Evolutionary conservation across 495 filamentous ascomycete species (phyloP), one percentile per base, ranked within the genome.

Genomic region (Achaetomiella virescens): DNA sequence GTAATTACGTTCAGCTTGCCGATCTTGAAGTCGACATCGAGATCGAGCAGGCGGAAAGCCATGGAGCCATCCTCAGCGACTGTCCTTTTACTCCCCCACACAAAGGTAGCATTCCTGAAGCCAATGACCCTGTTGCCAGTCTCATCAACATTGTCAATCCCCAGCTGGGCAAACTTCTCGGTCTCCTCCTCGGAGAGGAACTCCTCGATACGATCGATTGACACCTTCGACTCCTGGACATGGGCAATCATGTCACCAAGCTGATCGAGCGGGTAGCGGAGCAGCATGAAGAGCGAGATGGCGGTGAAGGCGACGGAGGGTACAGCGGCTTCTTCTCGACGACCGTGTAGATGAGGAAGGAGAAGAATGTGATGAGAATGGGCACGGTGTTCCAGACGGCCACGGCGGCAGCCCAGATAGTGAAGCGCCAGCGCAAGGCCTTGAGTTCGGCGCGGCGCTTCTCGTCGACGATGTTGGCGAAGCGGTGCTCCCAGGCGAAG

Each of bases 181-280:
- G 93, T 97, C 71, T 99, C 95, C 22, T 95, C 89, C 66, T 99
- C 95, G 51, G 82, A 86, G 49, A 99, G 70, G 66, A 96, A 99
- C 59, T 96, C 87, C 64, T 99, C 93, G 18, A 99, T 90, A 72
- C 95, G 90, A 65, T 95, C 91, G 43, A 99, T 81, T 1, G 95
- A 97, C 29, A 99, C 95, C 74, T 95, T 93, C 10, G 91, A 89
- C 72, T 99, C 95, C 72, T 96, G 90, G 8, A 99, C 91, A 67
- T 96, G 95, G 35, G 95, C 95, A 65, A 99, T 83, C 95, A 99
- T 99, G 67, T 99, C 95, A 43, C 95, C 95, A 5, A 99, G 78
- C 66, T 97, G 95, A 71, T 99, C 95, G 48, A 99, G 72, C 9
- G 95, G 95, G 52, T 96, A 86, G 37, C 95, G 84, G 25, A 99